Base-by-base conservation (phyloP, 495 filamentous ascomycete genomes). In the Haplographium delicatum region DNA sequence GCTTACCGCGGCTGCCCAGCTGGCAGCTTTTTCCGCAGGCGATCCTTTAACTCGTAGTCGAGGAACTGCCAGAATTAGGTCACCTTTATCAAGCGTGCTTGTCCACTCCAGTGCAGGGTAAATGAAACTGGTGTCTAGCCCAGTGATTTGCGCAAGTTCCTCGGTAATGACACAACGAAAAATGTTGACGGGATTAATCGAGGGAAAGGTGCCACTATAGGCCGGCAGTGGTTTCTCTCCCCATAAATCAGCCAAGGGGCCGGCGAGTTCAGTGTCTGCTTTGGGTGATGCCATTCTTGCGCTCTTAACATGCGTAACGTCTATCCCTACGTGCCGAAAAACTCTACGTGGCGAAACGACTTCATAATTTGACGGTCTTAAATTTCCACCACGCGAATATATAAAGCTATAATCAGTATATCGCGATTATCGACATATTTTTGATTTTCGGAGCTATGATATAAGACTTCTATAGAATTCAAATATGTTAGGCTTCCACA, bases 91-190 rank as follows among this genome's bases (percentile, higher is more conserved):
- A 22, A 41, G 22, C 22, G 16, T 22, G 38, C 38, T 41, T 41
- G 38, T 41, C 38, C 38, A 41, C 38, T 41, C 38, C 4, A 41
- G 22, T 41, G 38, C 38, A 8, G 16, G 16, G 22, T 41, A 41
- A 22, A 41, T 41, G 16, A 41, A 19, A 23, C 16, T 41, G 19
- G 38, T 11, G 22, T 41, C 38, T 24, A 41, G 38, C 22, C 23
- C 18, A n/a, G 38, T 23, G 16, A 41, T 41, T 22, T 41, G 13
- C 18, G 38, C 16, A 41, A 41, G 38, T 20, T 41, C 22, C 13
- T 41, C 38, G 2, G 38, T 41, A 20, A 41, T 41, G 16, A 41
- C 38, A 41, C 2, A 41, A 41, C 38, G 38, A n/a, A 27, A 41
- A 41, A 41, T 41, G 16, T 41, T 20, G 38, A 41, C 22, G 19